phyloP scores from a whole-genome alignment of 2,329 filamentous ascomycete species.

The Aplosporella prunicola region DNA sequence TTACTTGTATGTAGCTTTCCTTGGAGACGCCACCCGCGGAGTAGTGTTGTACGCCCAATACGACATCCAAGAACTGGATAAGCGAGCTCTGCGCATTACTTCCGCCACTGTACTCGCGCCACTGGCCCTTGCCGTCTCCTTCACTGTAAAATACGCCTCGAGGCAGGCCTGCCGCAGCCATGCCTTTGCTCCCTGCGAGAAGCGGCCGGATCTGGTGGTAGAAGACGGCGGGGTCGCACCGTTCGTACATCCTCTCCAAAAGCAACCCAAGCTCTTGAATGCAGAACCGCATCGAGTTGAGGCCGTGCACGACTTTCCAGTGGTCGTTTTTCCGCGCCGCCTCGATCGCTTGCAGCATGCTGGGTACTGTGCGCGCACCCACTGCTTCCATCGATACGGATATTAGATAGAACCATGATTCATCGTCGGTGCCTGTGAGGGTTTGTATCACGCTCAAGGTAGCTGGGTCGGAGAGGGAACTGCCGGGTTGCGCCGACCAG shows the following conservation, averaged over 20 bases:
- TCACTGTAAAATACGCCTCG: conserved; percentile 45
- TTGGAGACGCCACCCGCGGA: conserved; percentile 27
- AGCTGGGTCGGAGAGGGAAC: conserved; percentile 19
- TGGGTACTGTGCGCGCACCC: conserved; percentile 37
- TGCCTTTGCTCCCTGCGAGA: conserved; percentile 45
- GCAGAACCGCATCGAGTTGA: conserved; percentile 29
- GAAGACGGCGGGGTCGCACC: conserved; percentile 39
- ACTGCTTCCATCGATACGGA: conserved; percentile 45
- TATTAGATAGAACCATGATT: conserved; percentile 41
- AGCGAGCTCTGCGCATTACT: conserved; percentile 48
- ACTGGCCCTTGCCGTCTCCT: conserved; percentile 38
- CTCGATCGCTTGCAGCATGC: conserved; percentile 39
- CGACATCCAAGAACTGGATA: conserved; percentile 46
- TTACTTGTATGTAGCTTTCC: conserved; percentile 4
- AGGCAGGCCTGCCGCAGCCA: conserved; percentile 42
- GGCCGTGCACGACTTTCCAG: conserved; percentile 13
- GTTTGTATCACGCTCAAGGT: conserved; percentile 23
- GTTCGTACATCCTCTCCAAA: conserved; percentile 43
- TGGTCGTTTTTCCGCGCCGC: conserved; percentile 22
- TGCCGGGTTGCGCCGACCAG: conserved; percentile 16
- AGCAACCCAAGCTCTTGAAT: conserved; percentile 30
- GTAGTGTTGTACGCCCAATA: conserved; percentile 41
- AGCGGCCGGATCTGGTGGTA: conserved; percentile 45
- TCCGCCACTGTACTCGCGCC: conserved; percentile 43
- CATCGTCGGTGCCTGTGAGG: conserved; percentile 25